Base-by-base conservation (phyloP, 495 filamentous ascomycete species). In the Annulohypoxylon moriforme region DNA sequence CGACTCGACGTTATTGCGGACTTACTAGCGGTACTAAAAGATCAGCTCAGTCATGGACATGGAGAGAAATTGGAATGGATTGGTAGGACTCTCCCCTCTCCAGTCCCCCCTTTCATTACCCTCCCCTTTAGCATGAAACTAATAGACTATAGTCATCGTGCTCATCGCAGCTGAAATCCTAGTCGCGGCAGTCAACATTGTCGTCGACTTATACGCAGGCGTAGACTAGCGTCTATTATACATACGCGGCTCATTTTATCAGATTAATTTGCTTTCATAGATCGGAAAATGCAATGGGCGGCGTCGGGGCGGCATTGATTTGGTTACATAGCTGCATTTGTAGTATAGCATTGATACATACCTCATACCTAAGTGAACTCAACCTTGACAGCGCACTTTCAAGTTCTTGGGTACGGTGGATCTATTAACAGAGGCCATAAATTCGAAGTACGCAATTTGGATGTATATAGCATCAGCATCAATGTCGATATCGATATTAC, bases 21-120 rank as follows among this genome's bases (percentile, higher is more conserved):
- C 84, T 83, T 99, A 75, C 80, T 99, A 50, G 92, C 94, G 18
- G 96, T 98, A 74, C 84, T 99, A 55, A 98, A 98, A 77, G 96
- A 98, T 76, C 96, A 99, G 83, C 83, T 97, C 80, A 94, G 92
- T 71, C 94, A 97, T 76, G 93, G 93, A n/a, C 96, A 99, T 80
- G 94, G 93, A 24, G 94, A 97, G 81, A 95, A 93, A 79, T 78
- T 98, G 31, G 94, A 98, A 81, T 98, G 94, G 94, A 98, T 97
- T 78, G 92, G 91, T 95, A 81, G 29, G 50, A 27, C 18, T 27
- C 11, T 49, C 8, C 7, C 14, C 14, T 34, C 16, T 24, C 10
- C n/a, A 33, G n/a, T 7, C 71, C 90, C 83, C 14, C 46, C 60
- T n/a, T 46, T 44, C 16, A 36, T 8, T 3, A 3, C 33, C 7